Evolutionary conservation across 441 rosid species (phyloP).

Genomic region (Aleurites moluccanus): DNA sequence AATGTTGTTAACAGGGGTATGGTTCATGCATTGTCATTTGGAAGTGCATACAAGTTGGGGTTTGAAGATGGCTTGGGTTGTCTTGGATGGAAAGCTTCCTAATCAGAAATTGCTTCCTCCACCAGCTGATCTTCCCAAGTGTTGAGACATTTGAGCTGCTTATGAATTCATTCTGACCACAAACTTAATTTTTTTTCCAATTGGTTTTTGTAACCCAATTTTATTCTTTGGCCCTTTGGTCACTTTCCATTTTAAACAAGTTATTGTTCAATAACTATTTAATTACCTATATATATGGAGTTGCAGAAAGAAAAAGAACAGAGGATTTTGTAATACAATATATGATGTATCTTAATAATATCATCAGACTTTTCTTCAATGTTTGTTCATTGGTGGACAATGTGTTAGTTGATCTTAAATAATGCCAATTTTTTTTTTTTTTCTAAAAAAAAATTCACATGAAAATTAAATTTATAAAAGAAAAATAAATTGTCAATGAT

Average conservation of each 20-base stretch:
- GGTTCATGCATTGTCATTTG: conserved; percentile 56
- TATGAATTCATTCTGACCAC: background rate
- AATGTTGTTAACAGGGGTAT: conserved; percentile 32
- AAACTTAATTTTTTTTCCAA: background rate
- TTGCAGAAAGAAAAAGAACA: background rate
- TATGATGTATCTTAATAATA: conserved; percentile 1
- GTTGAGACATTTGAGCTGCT: conserved; percentile 25
- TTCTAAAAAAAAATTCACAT: no score
- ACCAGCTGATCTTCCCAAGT: conserved; percentile 49
- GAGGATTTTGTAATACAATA: conserved; percentile 4
- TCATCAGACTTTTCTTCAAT: background rate
- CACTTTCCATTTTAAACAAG: background rate
- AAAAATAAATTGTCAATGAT: no score
- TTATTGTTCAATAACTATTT: conserved; percentile 4
- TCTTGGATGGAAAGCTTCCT: conserved; percentile 45
- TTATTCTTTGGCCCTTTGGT: background rate
- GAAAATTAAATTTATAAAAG: no score
- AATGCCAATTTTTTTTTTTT: no score
- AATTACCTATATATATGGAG: background rate
- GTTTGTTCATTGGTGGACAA: no score
- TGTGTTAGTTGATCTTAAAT: no score
- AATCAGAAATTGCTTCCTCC: conserved; percentile 49
- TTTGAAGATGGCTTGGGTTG: conserved; percentile 53
- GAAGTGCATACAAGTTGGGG: conserved; percentile 59
- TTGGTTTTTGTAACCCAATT: conserved; percentile 11